A percentile compares a stretch with the other conserved stretches of the same genome.
These are phyloP conservation scores for Lyophyllum semitale DNA, from an alignment of 768 basidiomycete species.

Conservation along the genomic window DNA sequence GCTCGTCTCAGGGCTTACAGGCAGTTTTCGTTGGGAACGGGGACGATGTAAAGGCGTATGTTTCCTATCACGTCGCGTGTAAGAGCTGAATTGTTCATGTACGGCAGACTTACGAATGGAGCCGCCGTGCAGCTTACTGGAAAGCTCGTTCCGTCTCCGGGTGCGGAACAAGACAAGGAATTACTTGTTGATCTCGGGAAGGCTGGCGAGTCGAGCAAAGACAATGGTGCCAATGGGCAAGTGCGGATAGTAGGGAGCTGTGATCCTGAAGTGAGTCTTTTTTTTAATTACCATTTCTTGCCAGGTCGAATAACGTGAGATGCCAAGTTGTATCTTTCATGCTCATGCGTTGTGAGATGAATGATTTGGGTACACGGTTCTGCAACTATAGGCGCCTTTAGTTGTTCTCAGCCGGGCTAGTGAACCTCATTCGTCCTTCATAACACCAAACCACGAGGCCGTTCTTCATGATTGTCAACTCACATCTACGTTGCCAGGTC, in stretches of 20 bases:
- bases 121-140: slow-evolving; percentile 29
- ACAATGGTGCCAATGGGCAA: slow-evolving; percentile 12
- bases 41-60: slow-evolving; percentile 29
- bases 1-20: slow-evolving; percentile 68
- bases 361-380: too few species aligned
- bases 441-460: too few species aligned
- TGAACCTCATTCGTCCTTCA: too few species aligned
- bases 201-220: neutral
- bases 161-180: slow-evolving; percentile 49
- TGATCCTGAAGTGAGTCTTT: slow-evolving; percentile 44
- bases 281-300: too few species aligned
- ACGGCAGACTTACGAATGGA: slow-evolving; percentile 23
- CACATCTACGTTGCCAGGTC: slow-evolving; percentile 38
- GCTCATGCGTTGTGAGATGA: too few species aligned
- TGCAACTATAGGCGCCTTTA: too few species aligned
- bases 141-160: slow-evolving; percentile 44
- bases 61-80: slow-evolving; percentile 3
- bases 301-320: too few species aligned
- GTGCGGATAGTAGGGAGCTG: slow-evolving; percentile 47
- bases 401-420: too few species aligned
- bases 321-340: too few species aligned
- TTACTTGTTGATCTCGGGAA: slow-evolving; percentile 40
- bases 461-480: too few species aligned
- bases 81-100: neutral
- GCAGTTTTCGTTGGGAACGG: slow-evolving; percentile 61